phyloP scores from a whole-genome alignment of 2,329 filamentous ascomycete genomes.

The Cordyceps fumosorosea region DNA sequence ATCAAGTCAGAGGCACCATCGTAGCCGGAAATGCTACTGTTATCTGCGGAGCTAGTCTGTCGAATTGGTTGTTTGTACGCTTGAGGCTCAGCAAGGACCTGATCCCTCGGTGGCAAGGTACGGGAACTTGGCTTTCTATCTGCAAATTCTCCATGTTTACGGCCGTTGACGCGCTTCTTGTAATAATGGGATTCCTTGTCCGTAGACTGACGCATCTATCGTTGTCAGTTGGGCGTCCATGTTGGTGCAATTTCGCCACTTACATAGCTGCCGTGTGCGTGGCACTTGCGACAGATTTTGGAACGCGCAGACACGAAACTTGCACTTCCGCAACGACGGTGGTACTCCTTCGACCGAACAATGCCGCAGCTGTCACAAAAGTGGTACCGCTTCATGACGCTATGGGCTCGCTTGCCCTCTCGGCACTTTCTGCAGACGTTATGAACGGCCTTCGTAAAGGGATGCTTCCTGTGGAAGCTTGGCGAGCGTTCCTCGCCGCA shows the following conservation, averaged over 20 bases:
- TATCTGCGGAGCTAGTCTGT: neutral
- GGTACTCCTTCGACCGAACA: conserved; percentile 33
- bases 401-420: conserved; percentile 19
- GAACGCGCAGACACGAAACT: neutral
- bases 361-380: conserved; percentile 38
- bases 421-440: conserved; percentile 32
- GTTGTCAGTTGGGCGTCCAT: neutral
- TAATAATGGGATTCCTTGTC: neutral
- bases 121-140: neutral
- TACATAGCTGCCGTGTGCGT: neutral
- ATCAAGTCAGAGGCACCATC: neutral
- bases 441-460: conserved; percentile 22
- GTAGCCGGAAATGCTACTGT: neutral
- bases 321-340: conserved; percentile 16
- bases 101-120: too few species aligned
- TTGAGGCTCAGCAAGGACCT: neutral
- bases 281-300: conserved; percentile 7
- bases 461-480: conserved; percentile 29
- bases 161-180: neutral
- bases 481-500: conserved; percentile 31
- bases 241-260: neutral
- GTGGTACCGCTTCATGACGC: conserved; percentile 24
- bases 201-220: neutral
- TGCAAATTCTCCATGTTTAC: neutral
- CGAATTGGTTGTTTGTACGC: neutral